A percentile compares a stretch with the other conserved stretches of the same genome.
phyloP scores from a whole-genome alignment of 1,139 yeast genomes.

The Meyerozyma sp. region DNA sequence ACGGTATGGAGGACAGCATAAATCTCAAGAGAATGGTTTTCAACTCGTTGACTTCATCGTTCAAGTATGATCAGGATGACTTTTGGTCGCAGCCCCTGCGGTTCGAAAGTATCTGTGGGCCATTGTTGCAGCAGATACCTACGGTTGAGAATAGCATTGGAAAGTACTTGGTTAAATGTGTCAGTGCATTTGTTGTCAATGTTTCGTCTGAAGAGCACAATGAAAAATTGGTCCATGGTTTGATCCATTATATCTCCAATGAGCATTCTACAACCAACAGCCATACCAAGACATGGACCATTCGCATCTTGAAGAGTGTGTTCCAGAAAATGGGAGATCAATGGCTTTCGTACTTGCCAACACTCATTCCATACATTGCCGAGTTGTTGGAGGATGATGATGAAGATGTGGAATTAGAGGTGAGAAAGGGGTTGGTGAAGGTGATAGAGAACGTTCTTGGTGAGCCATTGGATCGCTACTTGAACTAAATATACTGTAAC shows the following conservation, averaged over 20 bases:
- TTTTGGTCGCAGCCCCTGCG: conserved; percentile 90
- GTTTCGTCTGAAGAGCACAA: conserved; percentile 84
- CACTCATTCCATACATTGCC: conserved; percentile 90
- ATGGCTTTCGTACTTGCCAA: conserved; percentile 89
- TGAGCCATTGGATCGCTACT: conserved; percentile 87
- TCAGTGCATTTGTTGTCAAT: conserved; percentile 68
- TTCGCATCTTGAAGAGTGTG: conserved; percentile 69
- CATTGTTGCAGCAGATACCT: conserved; percentile 61
- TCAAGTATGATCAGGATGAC: conserved; percentile 86
- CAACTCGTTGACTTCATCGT: conserved; percentile 69
- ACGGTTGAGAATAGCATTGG: conserved; percentile 68
- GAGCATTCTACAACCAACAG: conserved; percentile 21
- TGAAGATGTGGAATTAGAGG: conserved; percentile 87
- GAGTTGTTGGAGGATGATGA: conserved; percentile 94
- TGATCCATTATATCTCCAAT: conserved; percentile 35
- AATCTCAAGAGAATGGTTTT: conserved; percentile 68
- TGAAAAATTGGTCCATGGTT: conserved; percentile 34
- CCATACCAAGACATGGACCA: conserved; percentile 71
- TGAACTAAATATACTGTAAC: conserved; percentile 55
- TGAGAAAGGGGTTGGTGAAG: conserved; percentile 85
- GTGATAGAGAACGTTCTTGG: conserved; percentile 91
- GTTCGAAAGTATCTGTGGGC: conserved; percentile 62
- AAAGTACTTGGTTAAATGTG: conserved; percentile 72
- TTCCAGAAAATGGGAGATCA: conserved; percentile 92
- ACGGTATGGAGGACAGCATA: conserved; percentile 32